phyloP scores from a whole-genome alignment of 306 rosid genomes.

The Cucumis melo region DNA sequence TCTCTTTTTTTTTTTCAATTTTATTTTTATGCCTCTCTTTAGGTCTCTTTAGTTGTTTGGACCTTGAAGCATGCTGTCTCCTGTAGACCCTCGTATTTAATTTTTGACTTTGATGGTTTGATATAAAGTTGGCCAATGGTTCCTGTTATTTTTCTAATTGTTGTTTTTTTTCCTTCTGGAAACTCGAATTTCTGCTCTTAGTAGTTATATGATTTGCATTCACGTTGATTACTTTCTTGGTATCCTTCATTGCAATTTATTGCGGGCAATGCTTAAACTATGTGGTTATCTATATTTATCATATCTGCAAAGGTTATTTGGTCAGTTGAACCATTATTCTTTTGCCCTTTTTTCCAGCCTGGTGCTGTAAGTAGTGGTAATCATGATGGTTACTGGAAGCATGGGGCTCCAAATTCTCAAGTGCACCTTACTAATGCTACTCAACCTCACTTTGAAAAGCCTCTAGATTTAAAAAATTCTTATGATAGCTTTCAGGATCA shows the following conservation, averaged over 20 bases:
- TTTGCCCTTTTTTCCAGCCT: constrained; percentile 60
- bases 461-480: constrained; percentile 69
- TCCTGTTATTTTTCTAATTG: neutral
- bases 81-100: neutral
- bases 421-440: constrained; percentile 50
- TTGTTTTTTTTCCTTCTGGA: neutral
- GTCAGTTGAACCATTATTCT: constrained; percentile 16
- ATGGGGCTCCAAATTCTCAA: constrained; percentile 61
- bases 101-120: neutral
- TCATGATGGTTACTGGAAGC: constrained; percentile 87
- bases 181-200: neutral
- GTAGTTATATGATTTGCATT: neutral
- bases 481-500: constrained; percentile 95
- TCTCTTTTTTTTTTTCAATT: neutral
- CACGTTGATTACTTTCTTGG: neutral
- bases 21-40: neutral
- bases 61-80: neutral
- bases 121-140: neutral
- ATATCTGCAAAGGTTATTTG: constrained; percentile 11
- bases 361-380: constrained; percentile 59
- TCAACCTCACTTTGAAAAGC: constrained; percentile 68
- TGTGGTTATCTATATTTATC: constrained; percentile 8
- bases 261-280: neutral
- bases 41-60: neutral
- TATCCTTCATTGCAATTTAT: neutral